Percentiles rank a stretch among this genome's conserved stretches.
Evolutionary conservation across 768 basidiomycete genomes (phyloP).

Genomic region (Naganishia antarctica): DNA sequence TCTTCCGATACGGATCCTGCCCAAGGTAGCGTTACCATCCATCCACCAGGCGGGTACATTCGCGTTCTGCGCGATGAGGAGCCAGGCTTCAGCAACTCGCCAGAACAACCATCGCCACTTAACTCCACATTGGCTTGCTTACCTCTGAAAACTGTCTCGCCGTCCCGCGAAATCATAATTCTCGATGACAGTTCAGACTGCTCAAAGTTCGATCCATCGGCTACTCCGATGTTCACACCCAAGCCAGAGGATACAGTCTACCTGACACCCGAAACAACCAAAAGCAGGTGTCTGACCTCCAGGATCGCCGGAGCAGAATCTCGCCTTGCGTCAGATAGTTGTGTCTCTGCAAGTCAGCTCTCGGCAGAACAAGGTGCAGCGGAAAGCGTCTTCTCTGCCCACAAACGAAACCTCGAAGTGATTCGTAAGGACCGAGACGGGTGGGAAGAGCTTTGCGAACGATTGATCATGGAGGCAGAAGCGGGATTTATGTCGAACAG

Average conservation of each 20-base stretch:
- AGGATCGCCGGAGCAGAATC: no score
- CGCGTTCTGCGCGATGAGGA: no score
- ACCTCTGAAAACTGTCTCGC: no score
- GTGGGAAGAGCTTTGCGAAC: constrained; percentile 7
- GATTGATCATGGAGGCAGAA: not conserved
- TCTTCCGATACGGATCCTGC: no score
- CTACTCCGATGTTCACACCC: not conserved
- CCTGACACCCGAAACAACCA: constrained; percentile 3
- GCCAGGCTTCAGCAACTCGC: no score
- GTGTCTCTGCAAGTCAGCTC: not conserved
- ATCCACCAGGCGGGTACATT: no score
- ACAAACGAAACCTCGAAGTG: not conserved
- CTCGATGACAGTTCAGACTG: constrained; percentile 4
- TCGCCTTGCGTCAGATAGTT: no score
- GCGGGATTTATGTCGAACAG: not conserved
- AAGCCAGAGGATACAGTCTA: constrained; percentile 3
- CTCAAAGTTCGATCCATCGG: not conserved
- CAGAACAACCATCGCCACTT: no score
- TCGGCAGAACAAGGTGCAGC: not conserved
- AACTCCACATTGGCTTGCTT: no score
- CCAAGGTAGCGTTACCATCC: no score
- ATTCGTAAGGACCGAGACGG: constrained; percentile 10
- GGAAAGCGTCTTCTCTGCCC: constrained; percentile 4
- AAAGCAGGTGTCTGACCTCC: not conserved
- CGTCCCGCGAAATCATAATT: not conserved